A percentile compares a stretch with the other conserved stretches of the same genome.
These are phyloP conservation scores for Colletotrichum limetticola DNA, from an alignment of 2,329 filamentous ascomycete species.

Conservation along the genomic window DNA sequence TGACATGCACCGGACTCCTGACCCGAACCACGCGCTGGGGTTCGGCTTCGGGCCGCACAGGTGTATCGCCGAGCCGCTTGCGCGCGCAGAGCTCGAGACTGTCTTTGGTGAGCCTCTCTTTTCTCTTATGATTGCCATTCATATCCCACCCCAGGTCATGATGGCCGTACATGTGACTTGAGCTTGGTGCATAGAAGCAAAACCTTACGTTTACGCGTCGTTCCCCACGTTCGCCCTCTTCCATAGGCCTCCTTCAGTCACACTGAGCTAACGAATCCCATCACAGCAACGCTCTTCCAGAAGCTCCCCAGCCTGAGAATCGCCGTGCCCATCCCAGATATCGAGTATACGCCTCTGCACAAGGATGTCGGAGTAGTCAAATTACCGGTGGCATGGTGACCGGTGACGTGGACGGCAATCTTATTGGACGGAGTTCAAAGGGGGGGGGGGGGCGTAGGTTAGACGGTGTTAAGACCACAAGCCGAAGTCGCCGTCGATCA, in stretches of 20 bases:
- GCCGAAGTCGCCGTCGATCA: no score
- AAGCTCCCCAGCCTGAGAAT: conserved; percentile 52
- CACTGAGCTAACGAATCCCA: neutral
- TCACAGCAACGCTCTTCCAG: conserved; percentile 45
- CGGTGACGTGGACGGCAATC: no score
- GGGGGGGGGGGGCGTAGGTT: neutral
- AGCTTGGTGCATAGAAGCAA: neutral
- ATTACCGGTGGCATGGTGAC: conserved; percentile 48
- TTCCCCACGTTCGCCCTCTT: no score
- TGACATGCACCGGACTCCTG: conserved; percentile 52
- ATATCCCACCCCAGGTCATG: neutral
- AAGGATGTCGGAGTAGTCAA: conserved; percentile 54
- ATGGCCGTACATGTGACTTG: neutral
- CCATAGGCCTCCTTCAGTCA: no score
- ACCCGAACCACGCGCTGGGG: conserved; percentile 49
- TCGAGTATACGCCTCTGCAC: conserved; percentile 50
- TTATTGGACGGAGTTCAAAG: neutral
- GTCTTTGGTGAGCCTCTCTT: conserved; percentile 51
- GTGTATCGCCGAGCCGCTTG: conserved; percentile 57
- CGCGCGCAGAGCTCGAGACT: conserved; percentile 53
- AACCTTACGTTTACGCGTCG: neutral
- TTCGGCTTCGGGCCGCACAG: conserved; percentile 59
- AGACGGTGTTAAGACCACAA: no score
- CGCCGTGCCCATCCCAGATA: conserved; percentile 49
- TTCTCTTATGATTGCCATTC: neutral